Evolutionary conservation across 208 protist genomes (phyloP), one percentile per base, ranked within the genome.

Genomic region (Acanthamoeba healyi): DNA sequence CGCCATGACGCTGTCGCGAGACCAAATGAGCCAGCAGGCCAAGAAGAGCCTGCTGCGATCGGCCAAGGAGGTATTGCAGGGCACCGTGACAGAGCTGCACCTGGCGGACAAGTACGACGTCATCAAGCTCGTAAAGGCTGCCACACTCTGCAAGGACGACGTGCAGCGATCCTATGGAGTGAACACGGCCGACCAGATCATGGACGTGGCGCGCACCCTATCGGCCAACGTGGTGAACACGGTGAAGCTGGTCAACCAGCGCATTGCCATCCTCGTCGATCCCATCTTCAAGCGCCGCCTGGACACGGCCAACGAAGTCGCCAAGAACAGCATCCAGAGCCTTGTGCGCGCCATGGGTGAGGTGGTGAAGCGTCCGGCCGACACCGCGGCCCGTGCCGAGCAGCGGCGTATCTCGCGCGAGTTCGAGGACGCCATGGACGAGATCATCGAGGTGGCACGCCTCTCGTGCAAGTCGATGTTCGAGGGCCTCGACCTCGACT

Each of bases 101-200:
- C 54, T 92, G 46, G 86, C 86, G n/a, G 86, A 92, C 86, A 92
- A 92, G 63, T 92, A 92, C 40, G 86, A 92, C 63, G 86, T 92
- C 19, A 92, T 92, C 36, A 92, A 92, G 40, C 86, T 92, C n/a
- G 58, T 92, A n/a, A 92, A 92, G 40, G 86, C 86, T 10, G 86
- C 86, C 56, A 40, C n/a, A 19, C 63, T 65, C 19, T 92, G 86
- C 86, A 92, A 92, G 42, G 86, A 92, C 24, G 86, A 92, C 36
- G 86, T 92, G 54, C 56, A 65, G 26, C 54, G 54, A 0, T 92
- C 86, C 9, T 34, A 46, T 38, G 74, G 42, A 2, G 65, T 74
- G 65, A 74, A 2, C 19, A 42, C 86, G 40, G 38, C 86, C n/a
- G 86, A 92, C 9, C 86, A 92, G 63, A 92, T 92, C 24, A 92